Evolutionary conservation across 257 asterid genomes (phyloP).

Genomic region (Linaria vulgaris): DNA sequence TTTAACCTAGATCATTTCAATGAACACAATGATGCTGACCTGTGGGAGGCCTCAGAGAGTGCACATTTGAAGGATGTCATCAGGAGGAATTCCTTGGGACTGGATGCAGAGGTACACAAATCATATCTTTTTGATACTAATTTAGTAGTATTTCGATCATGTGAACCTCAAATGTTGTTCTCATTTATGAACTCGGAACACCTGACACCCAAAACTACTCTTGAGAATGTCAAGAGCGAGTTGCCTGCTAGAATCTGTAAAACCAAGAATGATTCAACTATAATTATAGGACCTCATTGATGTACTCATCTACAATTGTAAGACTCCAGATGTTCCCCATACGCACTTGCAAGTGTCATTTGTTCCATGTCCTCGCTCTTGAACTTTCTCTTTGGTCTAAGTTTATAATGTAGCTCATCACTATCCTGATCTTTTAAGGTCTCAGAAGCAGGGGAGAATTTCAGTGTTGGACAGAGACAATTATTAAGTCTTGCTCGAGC

Average conservation of each 20-base stretch:
- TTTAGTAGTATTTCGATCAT: neutral
- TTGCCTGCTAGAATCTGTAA: no score
- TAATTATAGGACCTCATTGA: no score
- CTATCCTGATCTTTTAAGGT: conserved; percentile 46
- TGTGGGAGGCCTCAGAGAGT: conserved; percentile 97
- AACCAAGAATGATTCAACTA: no score
- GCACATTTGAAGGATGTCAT: conserved; percentile 94
- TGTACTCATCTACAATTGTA: neutral
- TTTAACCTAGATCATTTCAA: conserved; percentile 94
- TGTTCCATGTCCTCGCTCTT: no score
- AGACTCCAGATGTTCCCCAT: no score
- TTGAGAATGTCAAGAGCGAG: no score
- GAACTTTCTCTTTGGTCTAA: no score
- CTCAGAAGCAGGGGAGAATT: conserved; percentile 93
- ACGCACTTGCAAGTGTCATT: no score
- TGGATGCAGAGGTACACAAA: conserved; percentile 73
- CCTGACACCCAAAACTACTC: no score
- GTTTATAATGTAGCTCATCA: neutral
- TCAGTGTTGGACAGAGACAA: conserved; percentile 97
- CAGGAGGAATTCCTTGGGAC: conserved; percentile 79
- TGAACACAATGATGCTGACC: conserved; percentile 95
- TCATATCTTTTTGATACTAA: conserved; percentile 16
- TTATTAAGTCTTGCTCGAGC: conserved; percentile 91
- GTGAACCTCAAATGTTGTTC: neutral
- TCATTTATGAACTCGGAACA: neutral